Evolutionary conservation across 495 filamentous ascomycete species (phyloP), one percentile per base, ranked within the genome.

Genomic region (Daldinia vernicosa): DNA sequence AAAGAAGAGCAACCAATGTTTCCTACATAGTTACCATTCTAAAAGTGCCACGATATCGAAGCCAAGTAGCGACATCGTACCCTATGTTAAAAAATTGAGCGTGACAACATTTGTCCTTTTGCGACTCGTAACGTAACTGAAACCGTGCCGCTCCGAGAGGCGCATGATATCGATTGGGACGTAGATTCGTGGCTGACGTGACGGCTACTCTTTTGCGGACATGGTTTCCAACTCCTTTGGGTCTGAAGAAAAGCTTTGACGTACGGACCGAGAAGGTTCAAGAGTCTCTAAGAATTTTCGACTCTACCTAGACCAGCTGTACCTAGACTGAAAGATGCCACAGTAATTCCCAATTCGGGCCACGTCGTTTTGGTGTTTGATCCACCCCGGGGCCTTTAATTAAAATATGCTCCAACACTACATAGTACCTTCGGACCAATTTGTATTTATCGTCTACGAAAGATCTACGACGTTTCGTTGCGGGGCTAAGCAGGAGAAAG

Each of bases 401-500:
- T 67, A 26, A 27, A 59, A 40, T 9, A n/a, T n/a, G 45, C 32
- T 30, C 54, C 58, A 60, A 58, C 47, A 53, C 55, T 35, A n/a
- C 45, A 58, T 35, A 53, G 45, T 35, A n/a, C 45, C 55, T 53
- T 60, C 45, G 55, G 55, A 60, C 37, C 19, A 22, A 22, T 32
- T 58, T 30, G 22, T 39, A 32, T 32, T 5, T 37, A 19, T 50
- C 37, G n/a, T 37, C 35, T 22, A 26, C 26, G 22, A 50, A 33
- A 40, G 27, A 52, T 43, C 50, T 39, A 27, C 37, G 27, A 33
- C 24, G 56, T 53, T 45, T 54, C 33, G 56, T 60, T 33, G 47
- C 56, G 60, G 64, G 50, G 47, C 47, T 67, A 37, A 32, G 57
- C 53, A 33, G 45, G 33, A 60, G 35, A 60, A 33, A 27, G 56